Evolutionary conservation across 2,329 filamentous ascomycete species (phyloP).

Genomic region (Fusarium euwallaceae): DNA sequence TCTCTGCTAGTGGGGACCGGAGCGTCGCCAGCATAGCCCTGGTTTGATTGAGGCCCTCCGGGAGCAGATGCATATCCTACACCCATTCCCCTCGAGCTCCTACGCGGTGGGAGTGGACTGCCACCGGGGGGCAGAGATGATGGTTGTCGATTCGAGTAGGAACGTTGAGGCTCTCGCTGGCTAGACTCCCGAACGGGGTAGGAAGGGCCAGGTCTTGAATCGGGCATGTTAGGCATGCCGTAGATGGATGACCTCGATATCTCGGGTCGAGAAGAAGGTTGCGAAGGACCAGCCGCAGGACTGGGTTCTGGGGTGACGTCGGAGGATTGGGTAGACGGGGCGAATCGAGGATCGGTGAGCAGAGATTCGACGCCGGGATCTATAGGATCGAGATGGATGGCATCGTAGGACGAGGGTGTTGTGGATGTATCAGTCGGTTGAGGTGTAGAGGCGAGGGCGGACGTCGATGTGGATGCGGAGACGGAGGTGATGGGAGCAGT

Average conservation of each 20-base stretch:
- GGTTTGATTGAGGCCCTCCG: slow-evolving; percentile 39
- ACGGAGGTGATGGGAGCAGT: slow-evolving; percentile 27
- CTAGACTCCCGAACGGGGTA: slow-evolving; percentile 75
- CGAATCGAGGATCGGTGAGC: slow-evolving; percentile 42
- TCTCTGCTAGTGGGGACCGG: slow-evolving; percentile 74
- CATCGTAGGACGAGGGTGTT: slow-evolving; percentile 38
- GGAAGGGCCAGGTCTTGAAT: slow-evolving; percentile 69
- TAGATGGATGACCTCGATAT: slow-evolving; percentile 63
- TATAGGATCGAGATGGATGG: slow-evolving; percentile 43
- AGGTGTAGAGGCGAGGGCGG: slow-evolving; percentile 26
- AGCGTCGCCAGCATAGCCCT: slow-evolving; percentile 56
- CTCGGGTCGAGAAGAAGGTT: slow-evolving; percentile 38
- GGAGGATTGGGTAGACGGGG: slow-evolving; percentile 27
- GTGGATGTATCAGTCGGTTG: slow-evolving; percentile 35
- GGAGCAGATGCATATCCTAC: slow-evolving; percentile 63
- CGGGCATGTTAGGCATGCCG: slow-evolving; percentile 68
- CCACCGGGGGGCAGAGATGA: slow-evolving; percentile 61
- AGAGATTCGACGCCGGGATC: slow-evolving; percentile 38
- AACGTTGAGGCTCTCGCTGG: slow-evolving; percentile 70
- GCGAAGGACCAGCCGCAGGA: slow-evolving; percentile 22
- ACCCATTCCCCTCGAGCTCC: slow-evolving; percentile 79
- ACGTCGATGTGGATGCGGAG: slow-evolving; percentile 33
- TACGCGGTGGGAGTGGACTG: slow-evolving; percentile 78
- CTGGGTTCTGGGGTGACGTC: slow-evolving; percentile 31
- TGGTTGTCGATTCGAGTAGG: slow-evolving; percentile 71